These are phyloP conservation scores for Aegilops speltoides DNA, from an alignment of 176 grass and related monocot species.

Conservation along the genomic window DNA sequence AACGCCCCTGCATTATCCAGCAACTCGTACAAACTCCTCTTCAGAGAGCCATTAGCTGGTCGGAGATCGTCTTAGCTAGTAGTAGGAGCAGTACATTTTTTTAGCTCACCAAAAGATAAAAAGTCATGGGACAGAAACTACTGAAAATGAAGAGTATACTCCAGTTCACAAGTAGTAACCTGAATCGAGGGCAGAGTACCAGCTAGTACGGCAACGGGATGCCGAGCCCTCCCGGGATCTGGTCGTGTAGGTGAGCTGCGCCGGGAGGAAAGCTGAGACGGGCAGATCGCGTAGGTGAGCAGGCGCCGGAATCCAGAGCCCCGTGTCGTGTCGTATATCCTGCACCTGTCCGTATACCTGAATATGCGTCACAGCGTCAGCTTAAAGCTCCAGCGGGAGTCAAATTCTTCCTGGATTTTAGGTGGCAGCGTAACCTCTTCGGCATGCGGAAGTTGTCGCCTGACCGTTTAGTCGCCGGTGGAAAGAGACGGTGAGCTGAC, in stretches of 20 bases:
- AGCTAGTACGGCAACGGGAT: neutral
- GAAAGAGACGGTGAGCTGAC: conserved; percentile 31
- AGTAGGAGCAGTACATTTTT: neutral
- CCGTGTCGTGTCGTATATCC: neutral
- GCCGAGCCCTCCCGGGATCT: neutral
- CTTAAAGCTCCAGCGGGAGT: neutral
- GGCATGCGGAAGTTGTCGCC: neutral
- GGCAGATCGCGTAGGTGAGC: conserved; percentile 38
- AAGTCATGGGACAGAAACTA: neutral
- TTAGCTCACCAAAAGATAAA: neutral
- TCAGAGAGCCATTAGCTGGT: no score
- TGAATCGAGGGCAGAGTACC: neutral
- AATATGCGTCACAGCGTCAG: neutral
- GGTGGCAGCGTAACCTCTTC: conserved; percentile 16
- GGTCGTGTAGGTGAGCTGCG: conserved; percentile 44
- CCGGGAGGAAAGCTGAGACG: conserved; percentile 43
- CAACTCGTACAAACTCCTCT: no score
- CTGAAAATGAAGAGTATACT: neutral
- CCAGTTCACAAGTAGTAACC: neutral
- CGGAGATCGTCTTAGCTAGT: no score
- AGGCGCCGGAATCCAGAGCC: conserved; percentile 24
- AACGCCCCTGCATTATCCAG: neutral
- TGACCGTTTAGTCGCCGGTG: neutral
- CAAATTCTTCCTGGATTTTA: conserved; percentile 22
- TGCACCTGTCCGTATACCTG: neutral